Evolutionary conservation across 2,329 filamentous ascomycete species (phyloP).

Genomic region (Talaromyces sp.): DNA sequence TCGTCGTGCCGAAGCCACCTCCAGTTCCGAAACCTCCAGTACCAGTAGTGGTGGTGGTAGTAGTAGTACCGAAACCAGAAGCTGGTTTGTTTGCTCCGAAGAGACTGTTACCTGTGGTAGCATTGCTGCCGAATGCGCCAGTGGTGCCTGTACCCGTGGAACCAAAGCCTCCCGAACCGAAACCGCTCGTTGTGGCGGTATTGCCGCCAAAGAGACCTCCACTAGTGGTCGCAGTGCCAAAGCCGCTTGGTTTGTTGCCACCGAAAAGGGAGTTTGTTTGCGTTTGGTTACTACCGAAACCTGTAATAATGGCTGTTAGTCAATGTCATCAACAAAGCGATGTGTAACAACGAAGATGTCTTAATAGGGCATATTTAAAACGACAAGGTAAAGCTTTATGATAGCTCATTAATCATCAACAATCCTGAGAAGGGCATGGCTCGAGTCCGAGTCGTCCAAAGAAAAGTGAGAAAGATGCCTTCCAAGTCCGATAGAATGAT

Average conservation of each 20-base stretch:
- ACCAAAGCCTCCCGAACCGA: constrained; percentile 32
- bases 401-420: constrained; percentile 3
- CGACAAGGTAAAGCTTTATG: background rate
- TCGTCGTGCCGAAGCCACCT: constrained; percentile 22
- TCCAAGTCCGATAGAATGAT: background rate
- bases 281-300: constrained; percentile 34
- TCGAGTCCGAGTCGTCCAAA: background rate
- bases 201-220: constrained; percentile 33
- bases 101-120: constrained; percentile 15
- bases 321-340: constrained; percentile 17
- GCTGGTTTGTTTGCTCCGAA: constrained; percentile 26
- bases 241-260: constrained; percentile 12
- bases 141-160: constrained; percentile 20
- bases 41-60: constrained; percentile 19
- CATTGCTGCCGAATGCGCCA: constrained; percentile 23
- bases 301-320: constrained; percentile 23
- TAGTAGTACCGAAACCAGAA: constrained; percentile 23
- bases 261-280: constrained; percentile 24
- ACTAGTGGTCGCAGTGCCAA: constrained; percentile 11
- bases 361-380: background rate
- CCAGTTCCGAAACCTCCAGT: constrained; percentile 23
- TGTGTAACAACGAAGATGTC: background rate
- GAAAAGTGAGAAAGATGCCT: background rate
- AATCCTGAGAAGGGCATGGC: background rate
- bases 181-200: constrained; percentile 28